These are phyloP conservation scores for Colletotrichum orbiculare DNA, from an alignment of 2,329 filamentous ascomycete genomes.

Conservation along the genomic window DNA sequence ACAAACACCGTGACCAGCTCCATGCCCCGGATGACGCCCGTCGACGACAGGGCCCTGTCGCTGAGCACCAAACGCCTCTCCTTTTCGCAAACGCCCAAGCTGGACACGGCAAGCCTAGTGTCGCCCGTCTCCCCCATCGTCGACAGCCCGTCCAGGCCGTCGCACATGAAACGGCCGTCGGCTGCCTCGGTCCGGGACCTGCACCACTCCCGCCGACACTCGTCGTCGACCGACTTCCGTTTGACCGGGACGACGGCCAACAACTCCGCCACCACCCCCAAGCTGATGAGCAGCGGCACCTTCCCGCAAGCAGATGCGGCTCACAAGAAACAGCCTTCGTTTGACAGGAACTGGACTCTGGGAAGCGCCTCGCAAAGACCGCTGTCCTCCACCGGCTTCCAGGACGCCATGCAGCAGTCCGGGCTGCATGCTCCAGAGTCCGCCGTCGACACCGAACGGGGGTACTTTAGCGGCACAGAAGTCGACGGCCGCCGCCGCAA, in stretches of 20 bases:
- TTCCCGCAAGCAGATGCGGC: slow-evolving; percentile 52
- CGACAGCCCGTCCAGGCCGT: slow-evolving; percentile 60
- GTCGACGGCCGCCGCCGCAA: slow-evolving; percentile 80
- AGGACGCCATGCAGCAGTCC: slow-evolving; percentile 54
- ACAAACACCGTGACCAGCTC: slow-evolving; percentile 67
- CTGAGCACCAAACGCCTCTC: slow-evolving; percentile 61
- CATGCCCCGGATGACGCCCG: slow-evolving; percentile 52
- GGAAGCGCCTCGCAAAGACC: slow-evolving; percentile 62
- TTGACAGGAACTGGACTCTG: slow-evolving; percentile 77
- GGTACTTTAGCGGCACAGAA: slow-evolving; percentile 94
- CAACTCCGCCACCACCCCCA: slow-evolving; percentile 52
- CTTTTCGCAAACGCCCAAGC: slow-evolving; percentile 59
- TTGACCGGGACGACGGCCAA: slow-evolving; percentile 49
- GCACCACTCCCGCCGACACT: slow-evolving; percentile 87
- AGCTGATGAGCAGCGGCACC: slow-evolving; percentile 55
- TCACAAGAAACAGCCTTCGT: slow-evolving; percentile 76
- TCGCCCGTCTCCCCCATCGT: slow-evolving; percentile 54
- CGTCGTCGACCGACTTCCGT: slow-evolving; percentile 79
- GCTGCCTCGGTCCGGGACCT: slow-evolving; percentile 85
- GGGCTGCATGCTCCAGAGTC: slow-evolving; percentile 56
- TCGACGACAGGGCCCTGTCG: slow-evolving; percentile 58
- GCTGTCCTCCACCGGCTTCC: slow-evolving; percentile 63
- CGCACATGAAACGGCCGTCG: slow-evolving; percentile 73
- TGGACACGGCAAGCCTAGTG: slow-evolving; percentile 56
- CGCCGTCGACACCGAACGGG: slow-evolving; percentile 78